A percentile compares a stretch with the other conserved stretches of the same genome.
Evolutionary conservation across 495 filamentous ascomycete genomes (phyloP).

Genomic region (Aspergillus diversus): DNA sequence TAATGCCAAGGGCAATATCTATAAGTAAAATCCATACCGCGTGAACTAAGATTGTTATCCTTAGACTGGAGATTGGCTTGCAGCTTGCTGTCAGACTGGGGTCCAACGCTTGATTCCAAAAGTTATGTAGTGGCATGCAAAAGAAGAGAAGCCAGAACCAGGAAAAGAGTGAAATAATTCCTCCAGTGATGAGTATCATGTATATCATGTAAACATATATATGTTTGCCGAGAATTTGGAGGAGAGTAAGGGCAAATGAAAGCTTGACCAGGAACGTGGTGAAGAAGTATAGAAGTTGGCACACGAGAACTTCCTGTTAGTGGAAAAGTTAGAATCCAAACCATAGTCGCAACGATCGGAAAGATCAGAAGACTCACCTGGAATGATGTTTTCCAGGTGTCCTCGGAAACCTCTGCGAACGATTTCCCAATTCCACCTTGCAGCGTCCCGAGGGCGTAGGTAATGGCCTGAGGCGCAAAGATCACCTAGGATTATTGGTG

Average conservation of each 20-base stretch:
- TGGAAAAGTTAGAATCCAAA: no score
- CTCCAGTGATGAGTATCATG: background rate
- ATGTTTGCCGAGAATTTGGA: background rate
- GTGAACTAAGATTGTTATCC: background rate
- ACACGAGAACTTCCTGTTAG: no score
- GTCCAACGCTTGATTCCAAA: background rate
- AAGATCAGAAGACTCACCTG: no score
- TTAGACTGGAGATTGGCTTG: background rate
- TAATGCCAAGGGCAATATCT: constrained; percentile 1
- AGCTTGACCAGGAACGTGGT: constrained; percentile 5
- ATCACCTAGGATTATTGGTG: no score
- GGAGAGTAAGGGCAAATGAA: constrained; percentile 6
- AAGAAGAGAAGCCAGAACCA: constrained; percentile 10
- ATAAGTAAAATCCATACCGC: background rate
- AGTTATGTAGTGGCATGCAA: constrained; percentile 2
- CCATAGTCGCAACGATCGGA: no score
- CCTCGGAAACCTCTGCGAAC: no score
- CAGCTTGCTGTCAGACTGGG: background rate
- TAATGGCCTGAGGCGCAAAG: no score
- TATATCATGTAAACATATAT: background rate
- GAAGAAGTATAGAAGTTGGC: constrained; percentile 6
- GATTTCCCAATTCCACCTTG: no score
- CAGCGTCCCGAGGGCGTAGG: no score
- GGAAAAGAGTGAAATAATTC: background rate
- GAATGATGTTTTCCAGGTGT: no score